Conservation (phyloP, 768 basidiomycete genomes). For the Pisolithus tinctorius region DNA sequence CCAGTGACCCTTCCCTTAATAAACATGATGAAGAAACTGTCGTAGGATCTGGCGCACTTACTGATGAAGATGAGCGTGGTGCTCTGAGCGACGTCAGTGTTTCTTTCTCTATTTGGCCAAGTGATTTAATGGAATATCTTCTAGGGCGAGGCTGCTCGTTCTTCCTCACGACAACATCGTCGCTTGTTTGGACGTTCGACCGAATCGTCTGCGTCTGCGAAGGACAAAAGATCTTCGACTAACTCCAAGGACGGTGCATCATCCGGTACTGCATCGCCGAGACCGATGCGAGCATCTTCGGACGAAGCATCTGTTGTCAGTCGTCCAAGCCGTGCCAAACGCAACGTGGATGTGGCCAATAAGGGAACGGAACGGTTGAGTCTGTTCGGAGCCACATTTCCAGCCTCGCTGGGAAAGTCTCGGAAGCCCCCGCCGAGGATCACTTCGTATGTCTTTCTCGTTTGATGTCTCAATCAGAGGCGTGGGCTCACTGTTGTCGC, state of each 20-base stretch:
- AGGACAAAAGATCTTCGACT: constrained; percentile 29
- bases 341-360: constrained; percentile 41
- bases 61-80: constrained; percentile 47
- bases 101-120: not conserved
- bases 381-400: constrained; percentile 70
- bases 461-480: constrained; percentile 2
- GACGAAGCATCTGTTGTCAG: constrained; percentile 19
- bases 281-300: constrained; percentile 17
- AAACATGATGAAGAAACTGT: constrained; percentile 30
- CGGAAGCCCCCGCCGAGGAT: constrained; percentile 81
- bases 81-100: constrained; percentile 62
- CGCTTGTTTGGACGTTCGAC: constrained; percentile 57
- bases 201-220: constrained; percentile 26
- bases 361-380: constrained; percentile 59
- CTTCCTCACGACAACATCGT: constrained; percentile 36
- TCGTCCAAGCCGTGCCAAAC: constrained; percentile 42
- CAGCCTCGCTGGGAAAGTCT: constrained; percentile 52
- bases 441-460: constrained; percentile 43
- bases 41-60: constrained; percentile 23
- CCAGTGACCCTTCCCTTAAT: constrained; percentile 55
- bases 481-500: not conserved
- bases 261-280: constrained; percentile 15
- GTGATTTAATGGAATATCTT: not conserved
- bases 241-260: constrained; percentile 21
- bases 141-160: constrained; percentile 46